These are phyloP conservation scores for Lentinus brumalis DNA, from an alignment of 768 basidiomycete species.

Conservation along the genomic window DNA sequence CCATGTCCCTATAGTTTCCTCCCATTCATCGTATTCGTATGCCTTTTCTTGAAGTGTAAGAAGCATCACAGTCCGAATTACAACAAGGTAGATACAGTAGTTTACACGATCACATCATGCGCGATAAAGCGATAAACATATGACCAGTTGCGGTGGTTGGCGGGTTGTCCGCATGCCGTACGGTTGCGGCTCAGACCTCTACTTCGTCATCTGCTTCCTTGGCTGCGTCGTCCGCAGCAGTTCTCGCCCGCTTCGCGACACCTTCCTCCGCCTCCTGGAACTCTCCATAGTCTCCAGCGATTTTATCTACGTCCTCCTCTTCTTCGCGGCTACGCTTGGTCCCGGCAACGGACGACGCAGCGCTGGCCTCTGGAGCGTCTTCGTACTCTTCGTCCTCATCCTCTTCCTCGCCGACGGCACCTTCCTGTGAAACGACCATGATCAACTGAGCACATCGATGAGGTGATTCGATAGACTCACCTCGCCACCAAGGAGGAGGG, in stretches of 20 bases:
- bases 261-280: slow-evolving; percentile 34
- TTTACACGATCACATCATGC: background rate
- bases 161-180: background rate
- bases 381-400: slow-evolving; percentile 23
- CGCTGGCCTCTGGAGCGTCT: slow-evolving; percentile 29
- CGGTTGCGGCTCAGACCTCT: background rate
- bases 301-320: slow-evolving; percentile 25
- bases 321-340: slow-evolving; percentile 28
- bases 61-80: background rate
- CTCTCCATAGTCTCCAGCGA: slow-evolving; percentile 30
- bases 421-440: background rate
- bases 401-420: slow-evolving; percentile 13
- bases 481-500: slow-evolving; percentile 27
- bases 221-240: slow-evolving; percentile 8
- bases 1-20: slow-evolving; percentile 8
- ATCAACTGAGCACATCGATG: background rate
- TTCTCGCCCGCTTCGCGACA: slow-evolving; percentile 37
- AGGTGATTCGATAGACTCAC: background rate
- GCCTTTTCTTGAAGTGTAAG: background rate
- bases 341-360: slow-evolving; percentile 14
- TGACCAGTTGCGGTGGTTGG: background rate
- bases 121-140: slow-evolving; percentile 16
- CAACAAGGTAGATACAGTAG: background rate
- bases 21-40: background rate
- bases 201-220: slow-evolving; percentile 11